Evolutionary conservation across 1,284 basidiomycete species (phyloP).

Genomic region (Boletus sp.): DNA sequence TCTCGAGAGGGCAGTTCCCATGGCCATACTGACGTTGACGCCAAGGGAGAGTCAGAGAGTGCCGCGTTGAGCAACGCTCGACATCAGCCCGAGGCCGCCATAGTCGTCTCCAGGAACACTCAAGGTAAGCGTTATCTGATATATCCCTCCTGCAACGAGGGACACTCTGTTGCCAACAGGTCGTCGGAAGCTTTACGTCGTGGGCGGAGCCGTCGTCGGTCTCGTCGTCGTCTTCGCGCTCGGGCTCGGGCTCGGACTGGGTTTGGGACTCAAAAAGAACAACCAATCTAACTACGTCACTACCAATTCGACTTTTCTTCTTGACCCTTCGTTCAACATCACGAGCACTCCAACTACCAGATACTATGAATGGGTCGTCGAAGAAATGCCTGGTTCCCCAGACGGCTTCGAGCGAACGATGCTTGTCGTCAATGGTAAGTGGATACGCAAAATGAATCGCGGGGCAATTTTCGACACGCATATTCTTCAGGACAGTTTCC

Average conservation of each 20-base stretch:
- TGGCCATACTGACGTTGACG: constrained; percentile 6
- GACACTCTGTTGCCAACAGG: constrained; percentile 16
- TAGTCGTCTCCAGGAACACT: background rate
- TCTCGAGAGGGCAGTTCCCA: constrained; percentile 17
- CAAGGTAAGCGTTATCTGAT: constrained; percentile 21
- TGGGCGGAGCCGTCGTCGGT: constrained; percentile 17
- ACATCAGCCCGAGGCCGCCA: background rate
- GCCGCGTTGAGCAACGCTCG: background rate
- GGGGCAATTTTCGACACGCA: constrained; percentile 3
- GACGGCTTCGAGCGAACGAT: constrained; percentile 37
- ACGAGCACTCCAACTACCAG: constrained; percentile 35
- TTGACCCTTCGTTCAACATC: constrained; percentile 34
- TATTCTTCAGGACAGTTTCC: constrained; percentile 35
- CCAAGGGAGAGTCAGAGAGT: constrained; percentile 16
- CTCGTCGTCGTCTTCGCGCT: constrained; percentile 29
- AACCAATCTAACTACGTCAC: constrained; percentile 18
- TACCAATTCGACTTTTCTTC: constrained; percentile 37
- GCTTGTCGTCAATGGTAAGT: constrained; percentile 38
- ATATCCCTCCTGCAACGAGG: too few species aligned
- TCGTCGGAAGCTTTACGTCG: constrained; percentile 24
- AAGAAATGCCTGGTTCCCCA: constrained; percentile 35
- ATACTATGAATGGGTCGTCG: constrained; percentile 38
- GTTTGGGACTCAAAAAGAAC: constrained; percentile 35
- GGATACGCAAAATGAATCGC: background rate
- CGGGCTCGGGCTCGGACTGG: constrained; percentile 32